Base-by-base conservation (phyloP, 2,329 filamentous ascomycete species). In the Paecilomyces sp. region DNA sequence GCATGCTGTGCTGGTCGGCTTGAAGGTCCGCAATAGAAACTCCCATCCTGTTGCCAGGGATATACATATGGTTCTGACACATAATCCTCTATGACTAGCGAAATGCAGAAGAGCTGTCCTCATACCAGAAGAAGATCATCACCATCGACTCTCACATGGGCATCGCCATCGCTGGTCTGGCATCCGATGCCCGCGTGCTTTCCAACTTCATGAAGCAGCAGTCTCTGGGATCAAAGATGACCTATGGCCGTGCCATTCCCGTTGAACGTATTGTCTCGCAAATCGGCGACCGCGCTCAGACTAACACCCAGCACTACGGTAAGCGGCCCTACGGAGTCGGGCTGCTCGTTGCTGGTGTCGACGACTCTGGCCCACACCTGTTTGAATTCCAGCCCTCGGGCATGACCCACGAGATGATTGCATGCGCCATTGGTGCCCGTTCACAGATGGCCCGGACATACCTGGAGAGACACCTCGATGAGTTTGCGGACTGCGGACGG, bases 171-270 rank as follows among this genome's bases (percentile, higher is more conserved):
- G 94, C 94, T 67, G 94, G 94, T 69, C 90, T 99, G 63, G 94
- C 94, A 67, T 97, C 93, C 61, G 94, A 99, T 78, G 94, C 93
- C 74, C 94, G 94, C 72, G 94, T 99, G 69, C 92, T 99, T 69
- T 97, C 92, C 83, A 99, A 99, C 86, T 99, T 97, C 83, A 97
- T 99, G 93, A 97, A 97, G 83, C 92, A 96, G 80, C 94, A 97
- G 81, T 96, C 91, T 64, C 91, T 99, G 71, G 90, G 91, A 71
- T 93, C 94, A 70, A 92, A 93, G 76, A 88, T 99, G 70, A 96
- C 92, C 60, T 97, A 96, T 82, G 93, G 91, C 79, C 92, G 94
- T 67, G 87, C 92, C 67, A 94, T 99, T 74, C 91, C 92, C 33
- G 82, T 97, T 73, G 88, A 91, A 72, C 89, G 90, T 64, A 91